Evolutionary conservation across 352 stramenopile species (phyloP), one percentile per base, ranked within the genome.

Genomic region (Phytophthora constricta): DNA sequence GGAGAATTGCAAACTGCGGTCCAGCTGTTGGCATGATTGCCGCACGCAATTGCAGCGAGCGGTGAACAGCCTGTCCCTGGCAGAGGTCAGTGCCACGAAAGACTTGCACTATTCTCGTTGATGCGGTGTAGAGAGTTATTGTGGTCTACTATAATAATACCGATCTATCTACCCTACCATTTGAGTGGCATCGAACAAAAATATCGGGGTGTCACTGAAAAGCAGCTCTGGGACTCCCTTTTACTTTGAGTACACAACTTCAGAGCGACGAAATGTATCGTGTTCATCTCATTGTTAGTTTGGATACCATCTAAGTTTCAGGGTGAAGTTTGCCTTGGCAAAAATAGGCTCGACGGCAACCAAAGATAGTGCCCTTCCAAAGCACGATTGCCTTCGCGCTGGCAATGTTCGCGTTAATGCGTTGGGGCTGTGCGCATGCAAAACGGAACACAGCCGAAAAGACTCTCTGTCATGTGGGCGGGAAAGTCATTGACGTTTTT

Each of bases 1-100:
- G 51, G 74, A 68, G 62, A 76, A 87, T 87, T 79, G 80, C 80
- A 87, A 86, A 86, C 80, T 89, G 76, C 68, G 69, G 58, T 65
- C 41, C 61, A 62, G 60, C 41, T 72, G 65, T 54, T 73, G 56
- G 68, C 76, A 76, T 78, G 65, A 78, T 76, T 78, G 76, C 79
- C 75, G 47, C 58, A 58, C 59, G 64, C 72, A 74, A 70, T 73
- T 79, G 68, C 65, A 57, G 45, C 48, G 28, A 69, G 74, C 42
- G 48, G 64, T 69, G 52, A 76, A 58, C 62, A 56, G 69, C 64
- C 56, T 80, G 62, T 46, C 47, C 57, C 53, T 72, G 58, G 64
- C 42, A 77, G 64, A 71, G 65, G 70, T 58, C 45, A 31, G 39
- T 22, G 22, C 45, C 33, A 62, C 33, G n/a, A 10, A 19, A 28